phyloP scores from a whole-genome alignment of 352 stramenopile species.

The Bremia lactucae region DNA sequence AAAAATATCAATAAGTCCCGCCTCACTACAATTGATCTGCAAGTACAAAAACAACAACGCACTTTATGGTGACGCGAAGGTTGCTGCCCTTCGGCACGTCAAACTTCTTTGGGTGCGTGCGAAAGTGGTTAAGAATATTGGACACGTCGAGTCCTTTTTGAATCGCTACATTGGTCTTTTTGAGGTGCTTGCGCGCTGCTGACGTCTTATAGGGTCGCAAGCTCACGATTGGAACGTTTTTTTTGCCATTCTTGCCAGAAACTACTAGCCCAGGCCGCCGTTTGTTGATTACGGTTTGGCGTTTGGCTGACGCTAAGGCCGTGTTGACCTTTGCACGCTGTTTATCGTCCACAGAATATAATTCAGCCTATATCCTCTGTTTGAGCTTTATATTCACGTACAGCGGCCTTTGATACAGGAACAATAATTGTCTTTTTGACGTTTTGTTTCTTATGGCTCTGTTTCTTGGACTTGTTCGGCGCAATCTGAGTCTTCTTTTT shows the following conservation, averaged over 20 bases:
- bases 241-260: slow-evolving; percentile 19
- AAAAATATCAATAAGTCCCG: too few relatives aligned
- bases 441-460: slow-evolving; percentile 41
- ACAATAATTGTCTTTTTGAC: slow-evolving; percentile 71
- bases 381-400: slow-evolving; percentile 11
- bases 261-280: slow-evolving; percentile 45
- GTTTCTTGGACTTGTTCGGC: slow-evolving; percentile 14
- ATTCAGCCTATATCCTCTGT: neutral
- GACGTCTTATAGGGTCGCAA: slow-evolving; percentile 37
- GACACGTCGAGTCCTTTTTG: slow-evolving; percentile 47
- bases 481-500: slow-evolving; percentile 7
- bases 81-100: slow-evolving; percentile 68
- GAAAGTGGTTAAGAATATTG: slow-evolving; percentile 73
- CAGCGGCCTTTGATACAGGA: slow-evolving; percentile 46
- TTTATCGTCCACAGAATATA: neutral
- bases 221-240: slow-evolving; percentile 22
- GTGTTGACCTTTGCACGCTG: slow-evolving; percentile 34
- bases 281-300: slow-evolving; percentile 64
- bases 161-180: slow-evolving; percentile 8
- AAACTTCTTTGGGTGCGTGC: slow-evolving; percentile 71
- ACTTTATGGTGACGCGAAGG: slow-evolving; percentile 77
- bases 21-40: too few relatives aligned
- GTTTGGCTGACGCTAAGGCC: slow-evolving; percentile 42
- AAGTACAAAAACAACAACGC: too few relatives aligned
- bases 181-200: slow-evolving; percentile 21